These are phyloP conservation scores for Blumeriella jaapii DNA, from an alignment of 2,329 filamentous ascomycete species.

Conservation along the genomic window DNA sequence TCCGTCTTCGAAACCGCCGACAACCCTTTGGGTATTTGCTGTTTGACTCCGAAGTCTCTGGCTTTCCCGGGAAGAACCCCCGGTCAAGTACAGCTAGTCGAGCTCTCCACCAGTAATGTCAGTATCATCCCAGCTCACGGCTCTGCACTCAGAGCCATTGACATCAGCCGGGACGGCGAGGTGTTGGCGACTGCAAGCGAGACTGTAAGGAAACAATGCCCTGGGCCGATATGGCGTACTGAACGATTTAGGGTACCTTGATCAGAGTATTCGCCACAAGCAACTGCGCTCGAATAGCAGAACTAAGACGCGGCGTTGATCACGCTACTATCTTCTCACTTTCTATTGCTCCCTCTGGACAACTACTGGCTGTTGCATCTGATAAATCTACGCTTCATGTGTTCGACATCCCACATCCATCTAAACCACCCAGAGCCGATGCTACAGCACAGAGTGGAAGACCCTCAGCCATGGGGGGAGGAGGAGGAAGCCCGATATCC, in stretches of 20 bases:
- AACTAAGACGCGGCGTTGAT: slow-evolving; percentile 82
- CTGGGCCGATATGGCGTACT: background rate
- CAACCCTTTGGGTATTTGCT: slow-evolving; percentile 73
- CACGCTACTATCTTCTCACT: slow-evolving; percentile 79
- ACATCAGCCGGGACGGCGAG: slow-evolving; percentile 68
- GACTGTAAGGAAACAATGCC: slow-evolving; percentile 36
- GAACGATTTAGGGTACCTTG: slow-evolving; percentile 59
- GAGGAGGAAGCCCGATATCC: slow-evolving; percentile 25
- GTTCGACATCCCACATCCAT: slow-evolving; percentile 65
- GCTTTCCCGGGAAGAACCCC: slow-evolving; percentile 79
- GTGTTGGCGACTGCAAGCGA: slow-evolving; percentile 85
- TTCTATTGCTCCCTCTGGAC: slow-evolving; percentile 72
- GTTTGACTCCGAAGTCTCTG: slow-evolving; percentile 59
- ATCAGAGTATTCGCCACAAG: slow-evolving; percentile 74
- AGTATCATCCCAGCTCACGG: slow-evolving; percentile 90
- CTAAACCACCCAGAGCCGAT: slow-evolving; percentile 29
- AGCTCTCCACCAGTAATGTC: slow-evolving; percentile 66
- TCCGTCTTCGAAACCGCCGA: slow-evolving; percentile 76
- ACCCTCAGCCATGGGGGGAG: slow-evolving; percentile 20
- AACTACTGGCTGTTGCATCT: slow-evolving; percentile 78
- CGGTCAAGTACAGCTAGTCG: slow-evolving; percentile 82
- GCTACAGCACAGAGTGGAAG: slow-evolving; percentile 26
- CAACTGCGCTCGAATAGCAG: slow-evolving; percentile 69
- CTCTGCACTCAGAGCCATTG: slow-evolving; percentile 64
- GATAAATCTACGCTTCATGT: slow-evolving; percentile 95